Evolutionary conservation across 306 rosid genomes (phyloP).

Genomic region (Chamaecrista fasciculata): DNA sequence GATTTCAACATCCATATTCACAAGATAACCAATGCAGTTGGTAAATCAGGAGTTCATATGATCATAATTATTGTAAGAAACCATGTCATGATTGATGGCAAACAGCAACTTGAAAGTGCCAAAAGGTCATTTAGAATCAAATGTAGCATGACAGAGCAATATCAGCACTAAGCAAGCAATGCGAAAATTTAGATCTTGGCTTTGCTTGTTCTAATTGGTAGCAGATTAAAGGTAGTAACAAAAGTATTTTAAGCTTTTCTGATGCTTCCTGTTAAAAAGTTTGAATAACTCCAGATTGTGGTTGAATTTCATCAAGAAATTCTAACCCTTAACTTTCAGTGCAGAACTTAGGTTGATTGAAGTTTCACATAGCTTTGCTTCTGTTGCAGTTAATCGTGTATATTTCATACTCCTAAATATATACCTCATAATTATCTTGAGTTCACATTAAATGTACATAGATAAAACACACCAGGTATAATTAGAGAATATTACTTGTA

Average conservation of each 20-base stretch:
- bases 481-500: conserved; percentile 59
- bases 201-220: conserved; percentile 1
- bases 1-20: background rate
- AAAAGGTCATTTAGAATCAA: conserved; percentile 6
- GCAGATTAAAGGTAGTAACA: conserved; percentile 3
- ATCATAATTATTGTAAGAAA: conserved; percentile 2
- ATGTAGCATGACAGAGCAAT: background rate
- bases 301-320: conserved; percentile 14
- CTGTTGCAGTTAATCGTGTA: background rate
- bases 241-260: conserved; percentile 4
- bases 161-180: conserved; percentile 1
- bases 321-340: conserved; percentile 15
- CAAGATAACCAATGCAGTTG: conserved; percentile 5
- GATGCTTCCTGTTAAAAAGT: background rate
- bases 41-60: conserved; percentile 1
- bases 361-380: conserved; percentile 14
- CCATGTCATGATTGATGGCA: background rate
- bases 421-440: background rate
- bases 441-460: conserved; percentile 19
- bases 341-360: background rate
- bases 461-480: conserved; percentile 6
- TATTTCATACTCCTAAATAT: background rate
- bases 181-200: conserved; percentile 22
- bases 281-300: background rate
- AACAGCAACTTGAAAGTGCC: conserved; percentile 21